A percentile compares a stretch with the other conserved stretches of the same genome.
Conservation (phyloP, 495 filamentous ascomycete species). For the Pseudomonodictys pantanalensis region DNA sequence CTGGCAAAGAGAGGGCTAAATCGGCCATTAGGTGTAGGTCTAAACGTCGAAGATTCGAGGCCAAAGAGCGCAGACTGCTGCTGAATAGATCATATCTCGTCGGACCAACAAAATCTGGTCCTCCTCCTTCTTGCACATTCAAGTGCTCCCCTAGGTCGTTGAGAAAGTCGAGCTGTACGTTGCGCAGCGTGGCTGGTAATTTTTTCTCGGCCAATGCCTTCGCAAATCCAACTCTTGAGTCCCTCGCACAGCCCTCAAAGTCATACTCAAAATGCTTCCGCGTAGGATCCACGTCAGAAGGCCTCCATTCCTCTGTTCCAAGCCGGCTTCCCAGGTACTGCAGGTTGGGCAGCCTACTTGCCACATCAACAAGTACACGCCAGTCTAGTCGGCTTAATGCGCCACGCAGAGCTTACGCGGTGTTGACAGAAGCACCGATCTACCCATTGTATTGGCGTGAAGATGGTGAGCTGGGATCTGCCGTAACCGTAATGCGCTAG, state of each 20-base stretch:
- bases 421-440: neutral
- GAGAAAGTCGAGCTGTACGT: neutral
- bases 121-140: neutral
- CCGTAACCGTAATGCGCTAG: neutral
- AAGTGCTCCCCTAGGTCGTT: neutral
- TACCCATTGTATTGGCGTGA: neutral
- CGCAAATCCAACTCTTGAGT: neutral
- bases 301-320: neutral
- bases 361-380: neutral
- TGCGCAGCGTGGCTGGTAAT: neutral
- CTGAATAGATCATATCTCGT: neutral
- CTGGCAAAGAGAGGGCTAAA: neutral
- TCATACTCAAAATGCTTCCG: neutral
- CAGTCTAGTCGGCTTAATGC: neutral
- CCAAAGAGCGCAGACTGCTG: neutral
- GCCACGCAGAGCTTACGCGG: neutral
- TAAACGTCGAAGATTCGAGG: neutral
- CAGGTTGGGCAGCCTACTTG: neutral
- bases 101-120: neutral
- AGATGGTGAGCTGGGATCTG: neutral
- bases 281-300: neutral
- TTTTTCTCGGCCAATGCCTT: conserved; percentile 40
- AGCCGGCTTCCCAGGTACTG: neutral
- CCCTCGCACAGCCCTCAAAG: neutral
- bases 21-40: neutral